Evolutionary conservation across 495 filamentous ascomycete genomes (phyloP), one percentile per base, ranked within the genome.

Genomic region (Xylaria palmicola): DNA sequence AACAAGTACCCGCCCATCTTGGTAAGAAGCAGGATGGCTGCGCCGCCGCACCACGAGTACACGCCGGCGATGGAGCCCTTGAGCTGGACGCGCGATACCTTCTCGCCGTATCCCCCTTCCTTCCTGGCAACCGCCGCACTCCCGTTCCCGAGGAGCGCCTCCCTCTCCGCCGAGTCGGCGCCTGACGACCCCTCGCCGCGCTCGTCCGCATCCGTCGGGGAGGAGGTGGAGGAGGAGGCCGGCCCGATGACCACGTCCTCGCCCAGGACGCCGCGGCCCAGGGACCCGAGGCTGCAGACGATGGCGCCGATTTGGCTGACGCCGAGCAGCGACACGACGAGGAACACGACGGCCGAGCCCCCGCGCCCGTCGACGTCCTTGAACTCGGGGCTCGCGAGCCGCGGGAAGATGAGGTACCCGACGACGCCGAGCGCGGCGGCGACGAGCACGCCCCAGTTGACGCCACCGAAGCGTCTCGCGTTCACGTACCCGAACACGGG

Each of bases 51-150:
- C 58, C 96, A 83, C 53, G 89, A 92, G 68, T 98, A 98, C 0
- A 97, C 87, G 0, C 94, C 94, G 9, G 94, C 93, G 62, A 98
- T 96, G 2, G 88, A 91, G 1, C 94, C 94, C 75, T 97, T 97
- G 24, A 97, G 79, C 34, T 90, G 79, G 4, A 80, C 75, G 20
- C 79, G 68, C 24, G 79, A 76, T 8, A 73, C 68, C 1, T 65
- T 67, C 36, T 71, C 65, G 56, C 6, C 26, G 29, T 7, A 24
- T 17, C 17, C 52, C 66, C n/a, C 22, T 32, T 19, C 48, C 17
- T 1, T 34, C 30, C 4, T 60, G 30, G 3, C 20, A 47, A 1
- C 62, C 57, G 4, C 24, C 40, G 32, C 69, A 15, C 1, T 37
- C 7, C 62, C 37, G 22, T 63, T 40, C 8, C 34, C 37, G 0